Conservation (phyloP, 2,329 filamentous ascomycete species). For the Apiospora sp. region DNA sequence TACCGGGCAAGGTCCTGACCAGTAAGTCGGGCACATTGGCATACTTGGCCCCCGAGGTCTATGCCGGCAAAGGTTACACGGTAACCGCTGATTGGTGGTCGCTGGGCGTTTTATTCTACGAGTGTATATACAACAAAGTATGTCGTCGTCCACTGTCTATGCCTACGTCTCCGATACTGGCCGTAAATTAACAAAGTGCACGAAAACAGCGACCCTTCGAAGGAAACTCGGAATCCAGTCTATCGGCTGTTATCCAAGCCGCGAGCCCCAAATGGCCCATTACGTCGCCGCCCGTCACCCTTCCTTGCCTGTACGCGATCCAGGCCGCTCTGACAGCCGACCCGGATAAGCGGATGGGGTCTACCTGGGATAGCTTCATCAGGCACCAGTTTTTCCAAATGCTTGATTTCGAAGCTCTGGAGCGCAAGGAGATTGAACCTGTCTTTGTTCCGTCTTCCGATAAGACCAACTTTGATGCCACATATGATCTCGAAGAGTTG, state of each 20-base stretch:
- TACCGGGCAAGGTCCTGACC: conserved; percentile 81
- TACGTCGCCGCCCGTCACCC: conserved; percentile 88
- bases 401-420: conserved; percentile 84
- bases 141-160: conserved; percentile 40
- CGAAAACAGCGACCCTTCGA: conserved; percentile 88
- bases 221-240: conserved; percentile 81
- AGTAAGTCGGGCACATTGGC: conserved; percentile 97
- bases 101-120: conserved; percentile 95
- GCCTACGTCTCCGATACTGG: background rate
- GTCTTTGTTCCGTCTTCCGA: conserved; percentile 94
- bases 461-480: conserved; percentile 99
- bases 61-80: conserved; percentile 87
- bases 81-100: conserved; percentile 99
- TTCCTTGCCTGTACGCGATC: conserved; percentile 89
- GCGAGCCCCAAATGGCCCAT: conserved; percentile 89
- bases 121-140: conserved; percentile 99
- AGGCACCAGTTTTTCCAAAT: conserved; percentile 88
- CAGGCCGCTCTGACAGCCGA: conserved; percentile 83
- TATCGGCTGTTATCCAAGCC: conserved; percentile 82
- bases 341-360: conserved; percentile 82
- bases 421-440: conserved; percentile 87
- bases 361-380: conserved; percentile 84
- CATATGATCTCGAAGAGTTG: conserved; percentile 94
- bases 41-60: conserved; percentile 95
- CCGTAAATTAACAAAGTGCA: background rate